These are phyloP conservation scores for Claviceps purpurea DNA, from an alignment of 2,329 filamentous ascomycete genomes.

Conservation along the genomic window DNA sequence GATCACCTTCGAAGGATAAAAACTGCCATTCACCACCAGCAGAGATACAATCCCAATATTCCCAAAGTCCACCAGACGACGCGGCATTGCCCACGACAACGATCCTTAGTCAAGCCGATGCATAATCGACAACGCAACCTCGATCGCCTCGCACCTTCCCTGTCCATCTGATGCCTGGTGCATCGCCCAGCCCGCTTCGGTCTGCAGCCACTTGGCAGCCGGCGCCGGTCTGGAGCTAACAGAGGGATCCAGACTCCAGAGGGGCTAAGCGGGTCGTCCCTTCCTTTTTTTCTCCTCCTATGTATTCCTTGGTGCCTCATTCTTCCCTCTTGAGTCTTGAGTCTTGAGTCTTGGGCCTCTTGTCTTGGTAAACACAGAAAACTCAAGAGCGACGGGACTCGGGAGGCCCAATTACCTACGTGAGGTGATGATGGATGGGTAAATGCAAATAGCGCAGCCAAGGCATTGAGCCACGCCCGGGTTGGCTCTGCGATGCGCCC, in stretches of 20 bases:
- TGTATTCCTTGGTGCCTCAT: neutral
- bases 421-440: neutral
- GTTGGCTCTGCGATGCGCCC: neutral
- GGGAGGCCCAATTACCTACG: neutral
- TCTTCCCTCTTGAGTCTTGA: neutral
- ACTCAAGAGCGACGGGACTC: constrained; percentile 1
- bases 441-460: constrained; percentile 1
- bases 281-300: neutral
- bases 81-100: too few relatives aligned
- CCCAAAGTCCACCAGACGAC: too few relatives aligned
- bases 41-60: too few relatives aligned
- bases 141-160: neutral
- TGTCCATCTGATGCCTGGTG: neutral
- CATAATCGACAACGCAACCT: neutral
- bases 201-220: neutral
- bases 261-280: constrained; percentile 4
- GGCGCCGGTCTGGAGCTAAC: neutral
- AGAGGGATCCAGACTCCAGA: neutral
- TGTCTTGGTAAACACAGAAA: neutral
- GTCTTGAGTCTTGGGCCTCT: too few relatives aligned
- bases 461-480: neutral
- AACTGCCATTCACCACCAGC: too few relatives aligned
- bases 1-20: too few relatives aligned
- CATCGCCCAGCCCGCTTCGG: neutral
- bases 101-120: neutral